These are phyloP conservation scores for Tieghemiomyces parasiticus DNA, from an alignment of 192 early-diverging fungal species.

Conservation along the genomic window DNA sequence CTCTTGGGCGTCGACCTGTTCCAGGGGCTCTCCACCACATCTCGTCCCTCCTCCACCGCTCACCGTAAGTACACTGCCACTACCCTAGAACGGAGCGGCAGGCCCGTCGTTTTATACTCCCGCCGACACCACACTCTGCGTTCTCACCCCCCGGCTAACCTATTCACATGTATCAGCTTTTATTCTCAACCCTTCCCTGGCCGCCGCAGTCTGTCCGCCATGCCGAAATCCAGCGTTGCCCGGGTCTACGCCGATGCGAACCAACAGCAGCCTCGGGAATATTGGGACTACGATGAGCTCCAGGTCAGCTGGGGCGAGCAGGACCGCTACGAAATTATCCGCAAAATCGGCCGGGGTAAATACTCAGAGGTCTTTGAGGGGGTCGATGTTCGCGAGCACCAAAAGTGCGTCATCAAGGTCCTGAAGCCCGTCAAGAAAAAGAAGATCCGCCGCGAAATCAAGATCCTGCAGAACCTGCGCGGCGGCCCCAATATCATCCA, in stretches of 20 bases:
- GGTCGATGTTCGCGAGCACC: constrained; percentile 49
- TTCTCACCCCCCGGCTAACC: too few species aligned
- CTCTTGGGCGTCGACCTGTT: too few species aligned
- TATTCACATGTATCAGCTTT: too few species aligned
- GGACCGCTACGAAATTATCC: constrained; percentile 95
- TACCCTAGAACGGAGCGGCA: too few species aligned
- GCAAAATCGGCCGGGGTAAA: constrained; percentile 97
- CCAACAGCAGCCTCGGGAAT: constrained; percentile 57
- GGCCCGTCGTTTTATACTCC: too few species aligned
- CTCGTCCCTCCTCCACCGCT: too few species aligned
- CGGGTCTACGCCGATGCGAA: constrained; percentile 88
- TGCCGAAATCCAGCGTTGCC: constrained; percentile 36
- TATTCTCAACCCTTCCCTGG: too few species aligned
- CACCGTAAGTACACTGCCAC: too few species aligned
- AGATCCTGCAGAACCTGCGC: constrained; percentile 92
- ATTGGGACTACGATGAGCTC: constrained; percentile 97
- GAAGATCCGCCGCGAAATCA: constrained; percentile 99
- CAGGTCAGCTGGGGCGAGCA: constrained; percentile 82
- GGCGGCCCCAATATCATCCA: constrained; percentile 90
- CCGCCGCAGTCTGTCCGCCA: neutral
- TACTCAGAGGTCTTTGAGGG: constrained; percentile 99
- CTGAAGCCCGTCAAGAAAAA: constrained; percentile 99
- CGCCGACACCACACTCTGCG: too few species aligned
- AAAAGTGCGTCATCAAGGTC: constrained; percentile 95
- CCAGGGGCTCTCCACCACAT: too few species aligned